Evolutionary conservation across 305 asterid genomes (phyloP).

Genomic region (Petunia hybrid): DNA sequence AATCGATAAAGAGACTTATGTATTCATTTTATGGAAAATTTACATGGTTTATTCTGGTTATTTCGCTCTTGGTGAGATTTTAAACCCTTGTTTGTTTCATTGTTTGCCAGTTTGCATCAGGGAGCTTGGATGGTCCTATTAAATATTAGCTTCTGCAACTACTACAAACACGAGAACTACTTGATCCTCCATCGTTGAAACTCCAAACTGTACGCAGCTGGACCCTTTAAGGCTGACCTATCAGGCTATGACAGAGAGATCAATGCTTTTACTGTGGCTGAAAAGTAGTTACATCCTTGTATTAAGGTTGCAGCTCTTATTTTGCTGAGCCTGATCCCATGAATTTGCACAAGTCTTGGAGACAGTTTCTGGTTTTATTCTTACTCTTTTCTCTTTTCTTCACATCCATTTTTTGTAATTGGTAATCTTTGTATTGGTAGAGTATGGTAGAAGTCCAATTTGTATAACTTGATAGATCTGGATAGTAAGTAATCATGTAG

Average conservation of each 20-base stretch:
- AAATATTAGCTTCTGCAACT: slow-evolving; percentile 51
- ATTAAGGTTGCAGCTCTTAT: slow-evolving; percentile 31
- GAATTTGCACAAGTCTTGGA: neutral
- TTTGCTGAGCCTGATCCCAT: slow-evolving; percentile 28
- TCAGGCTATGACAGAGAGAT: neutral
- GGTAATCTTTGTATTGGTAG: neutral
- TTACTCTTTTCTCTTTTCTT: neutral
- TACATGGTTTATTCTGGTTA: neutral
- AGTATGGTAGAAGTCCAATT: neutral
- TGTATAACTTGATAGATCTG: neutral
- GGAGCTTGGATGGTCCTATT: slow-evolving; percentile 96
- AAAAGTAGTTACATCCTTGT: neutral
- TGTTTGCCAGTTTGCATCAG: slow-evolving; percentile 76
- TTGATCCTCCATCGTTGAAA: neutral
- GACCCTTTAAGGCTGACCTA: slow-evolving; percentile 10
- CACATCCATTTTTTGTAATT: neutral
- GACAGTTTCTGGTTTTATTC: neutral
- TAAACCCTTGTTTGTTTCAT: neutral
- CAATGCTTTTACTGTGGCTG: neutral
- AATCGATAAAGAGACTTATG: neutral
- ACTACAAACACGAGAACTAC: slow-evolving; percentile 8
- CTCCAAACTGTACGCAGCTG: neutral
- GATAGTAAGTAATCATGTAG: neutral
- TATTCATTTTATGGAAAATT: neutral
- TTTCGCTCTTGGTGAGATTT: neutral